These are phyloP conservation scores for Eucalyptus melliodora DNA, from an alignment of 345 rosid genomes.

Conservation along the genomic window DNA sequence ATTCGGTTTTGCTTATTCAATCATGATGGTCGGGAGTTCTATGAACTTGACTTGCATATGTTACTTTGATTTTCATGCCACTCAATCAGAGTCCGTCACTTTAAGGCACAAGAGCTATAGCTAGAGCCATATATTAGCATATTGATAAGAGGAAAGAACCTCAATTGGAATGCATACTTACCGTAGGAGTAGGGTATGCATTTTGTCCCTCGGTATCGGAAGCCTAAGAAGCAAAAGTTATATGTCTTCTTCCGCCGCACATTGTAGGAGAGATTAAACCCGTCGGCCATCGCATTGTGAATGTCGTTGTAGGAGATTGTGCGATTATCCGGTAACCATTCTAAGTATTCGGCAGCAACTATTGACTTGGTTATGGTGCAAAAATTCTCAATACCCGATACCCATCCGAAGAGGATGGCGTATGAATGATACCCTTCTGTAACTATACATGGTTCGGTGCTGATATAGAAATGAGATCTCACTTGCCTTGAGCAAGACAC, in stretches of 20 bases:
- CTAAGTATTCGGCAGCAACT: too few species aligned
- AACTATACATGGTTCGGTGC: too few species aligned
- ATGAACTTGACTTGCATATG: neutral
- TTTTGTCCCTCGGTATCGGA: too few species aligned
- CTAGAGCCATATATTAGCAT: too few species aligned
- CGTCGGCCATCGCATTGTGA: neutral
- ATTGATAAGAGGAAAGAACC: too few species aligned
- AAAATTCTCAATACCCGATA: too few species aligned
- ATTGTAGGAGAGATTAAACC: fast-evolving
- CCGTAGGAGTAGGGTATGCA: too few species aligned
- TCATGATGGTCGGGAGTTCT: neutral
- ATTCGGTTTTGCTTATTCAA: too few species aligned
- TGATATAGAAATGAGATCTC: neutral
- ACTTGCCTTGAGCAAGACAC: neutral
- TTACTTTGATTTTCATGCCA: neutral
- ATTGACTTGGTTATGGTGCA: too few species aligned
- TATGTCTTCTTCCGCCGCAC: fast-evolving
- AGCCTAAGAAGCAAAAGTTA: too few species aligned
- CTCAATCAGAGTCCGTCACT: neutral
- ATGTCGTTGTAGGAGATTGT: neutral
- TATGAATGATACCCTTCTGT: too few species aligned
- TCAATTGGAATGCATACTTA: too few species aligned
- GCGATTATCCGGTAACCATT: fast-evolving
- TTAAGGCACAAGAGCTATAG: neutral
- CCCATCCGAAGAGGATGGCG: fast-evolving